Conservation (phyloP, 2,329 filamentous ascomycete genomes). For the Dissoconium aciculare region DNA sequence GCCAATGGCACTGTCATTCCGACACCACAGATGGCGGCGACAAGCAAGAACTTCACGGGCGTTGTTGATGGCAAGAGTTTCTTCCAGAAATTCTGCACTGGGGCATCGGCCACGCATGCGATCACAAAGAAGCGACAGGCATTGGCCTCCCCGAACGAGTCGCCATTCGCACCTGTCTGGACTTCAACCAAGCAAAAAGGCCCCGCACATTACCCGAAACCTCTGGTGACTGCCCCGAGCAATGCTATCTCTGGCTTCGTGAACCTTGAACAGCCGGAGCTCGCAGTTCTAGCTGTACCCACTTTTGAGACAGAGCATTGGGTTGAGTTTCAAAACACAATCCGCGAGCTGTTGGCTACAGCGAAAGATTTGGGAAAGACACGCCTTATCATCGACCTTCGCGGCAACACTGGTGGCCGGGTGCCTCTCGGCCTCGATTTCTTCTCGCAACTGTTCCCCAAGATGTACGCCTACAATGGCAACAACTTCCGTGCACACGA, state of each 20-base stretch:
- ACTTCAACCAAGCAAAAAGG: not conserved
- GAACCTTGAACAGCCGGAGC: slow-evolving; percentile 30
- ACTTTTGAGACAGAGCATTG: slow-evolving; percentile 23
- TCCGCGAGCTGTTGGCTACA: slow-evolving; percentile 33
- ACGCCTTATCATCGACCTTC: slow-evolving; percentile 51
- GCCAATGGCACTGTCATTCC: not conserved
- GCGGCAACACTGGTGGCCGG: slow-evolving; percentile 44
- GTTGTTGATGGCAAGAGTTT: slow-evolving; percentile 1
- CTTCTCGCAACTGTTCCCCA: slow-evolving; percentile 42
- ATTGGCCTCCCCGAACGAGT: not conserved
- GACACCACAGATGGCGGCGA: not conserved
- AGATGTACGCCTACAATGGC: slow-evolving; percentile 30
- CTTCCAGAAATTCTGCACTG: slow-evolving; percentile 5
- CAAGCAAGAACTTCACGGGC: not conserved
- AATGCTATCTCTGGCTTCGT: slow-evolving; percentile 31
- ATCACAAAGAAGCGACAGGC: too few relatives aligned
- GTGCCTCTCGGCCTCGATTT: slow-evolving; percentile 28
- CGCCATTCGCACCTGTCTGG: not conserved
- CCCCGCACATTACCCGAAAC: too few relatives aligned
- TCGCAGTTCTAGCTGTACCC: slow-evolving; percentile 33
- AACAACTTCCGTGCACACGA: slow-evolving; percentile 34
- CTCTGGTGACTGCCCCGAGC: not conserved
- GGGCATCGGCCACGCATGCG: not conserved
- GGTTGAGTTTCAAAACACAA: slow-evolving; percentile 25
- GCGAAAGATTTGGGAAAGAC: slow-evolving; percentile 36